Conservation (phyloP, 768 basidiomycete species). For the Tulasnella sp. region DNA sequence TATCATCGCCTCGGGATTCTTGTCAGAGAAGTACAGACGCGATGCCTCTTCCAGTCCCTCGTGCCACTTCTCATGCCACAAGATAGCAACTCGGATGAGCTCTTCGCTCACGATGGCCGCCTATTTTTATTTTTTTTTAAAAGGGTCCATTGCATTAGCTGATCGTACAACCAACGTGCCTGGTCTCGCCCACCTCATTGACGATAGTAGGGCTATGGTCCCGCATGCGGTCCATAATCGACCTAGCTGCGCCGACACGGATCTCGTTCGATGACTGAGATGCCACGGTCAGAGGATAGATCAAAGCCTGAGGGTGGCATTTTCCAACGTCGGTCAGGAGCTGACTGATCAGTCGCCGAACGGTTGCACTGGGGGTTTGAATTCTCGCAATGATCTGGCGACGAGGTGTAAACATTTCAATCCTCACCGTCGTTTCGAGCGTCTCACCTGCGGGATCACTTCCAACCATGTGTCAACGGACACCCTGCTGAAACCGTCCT, state of each 20-base stretch:
- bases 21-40: constrained; percentile 89
- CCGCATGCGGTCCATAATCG: constrained; percentile 85
- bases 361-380: constrained; percentile 81
- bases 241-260: constrained; percentile 69
- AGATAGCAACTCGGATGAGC: constrained; percentile 89
- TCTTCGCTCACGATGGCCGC: constrained; percentile 85
- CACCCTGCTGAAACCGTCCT: constrained; percentile 72
- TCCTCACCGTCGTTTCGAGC: not conserved
- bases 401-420: not conserved
- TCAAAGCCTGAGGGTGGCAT: constrained; percentile 93
- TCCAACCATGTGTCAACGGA: constrained; percentile 98
- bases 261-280: constrained; percentile 84
- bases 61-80: constrained; percentile 99
- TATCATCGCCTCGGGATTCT: constrained; percentile 96
- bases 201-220: constrained; percentile 85
- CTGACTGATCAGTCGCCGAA: constrained; percentile 79
- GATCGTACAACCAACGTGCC: not conserved
- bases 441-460: constrained; percentile 85
- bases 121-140: constrained; percentile 30
- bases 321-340: constrained; percentile 87
- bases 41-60: constrained; percentile 98
- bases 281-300: constrained; percentile 92
- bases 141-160: constrained; percentile 10
- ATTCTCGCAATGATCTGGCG: constrained; percentile 92
- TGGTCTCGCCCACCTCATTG: constrained; percentile 49